phyloP scores from a whole-genome alignment of 2,329 filamentous ascomycete species.

The Clathrospora elynae region DNA sequence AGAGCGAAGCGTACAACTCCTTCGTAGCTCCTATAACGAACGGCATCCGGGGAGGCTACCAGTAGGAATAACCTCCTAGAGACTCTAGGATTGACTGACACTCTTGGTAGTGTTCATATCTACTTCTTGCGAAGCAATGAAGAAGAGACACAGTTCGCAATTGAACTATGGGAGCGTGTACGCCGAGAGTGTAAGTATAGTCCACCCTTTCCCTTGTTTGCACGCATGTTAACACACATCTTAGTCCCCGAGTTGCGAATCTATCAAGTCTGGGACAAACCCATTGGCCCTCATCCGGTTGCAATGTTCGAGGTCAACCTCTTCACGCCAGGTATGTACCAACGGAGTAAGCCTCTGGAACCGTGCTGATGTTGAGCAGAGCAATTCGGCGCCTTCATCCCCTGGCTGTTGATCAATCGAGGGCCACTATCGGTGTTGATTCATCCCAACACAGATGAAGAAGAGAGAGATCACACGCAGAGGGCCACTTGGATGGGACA shows the following conservation, averaged over 20 bases:
- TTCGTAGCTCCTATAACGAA: constrained; percentile 73
- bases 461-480: constrained; percentile 67
- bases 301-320: constrained; percentile 94
- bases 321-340: constrained; percentile 65
- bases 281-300: constrained; percentile 79
- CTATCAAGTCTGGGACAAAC: constrained; percentile 76
- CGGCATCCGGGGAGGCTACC: constrained; percentile 73
- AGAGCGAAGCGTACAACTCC: constrained; percentile 70
- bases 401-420: constrained; percentile 82
- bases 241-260: constrained; percentile 83
- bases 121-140: constrained; percentile 73
- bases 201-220: neutral
- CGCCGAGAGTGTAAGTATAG: constrained; percentile 71
- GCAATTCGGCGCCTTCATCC: constrained; percentile 86
- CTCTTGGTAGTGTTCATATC: constrained; percentile 65
- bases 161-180: constrained; percentile 76
- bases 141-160: constrained; percentile 69
- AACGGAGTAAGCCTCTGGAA: neutral
- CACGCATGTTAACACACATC: constrained; percentile 6
- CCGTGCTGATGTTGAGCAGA: constrained; percentile 45
- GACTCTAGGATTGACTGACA: no score
- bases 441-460: constrained; percentile 79
- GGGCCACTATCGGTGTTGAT: constrained; percentile 79
- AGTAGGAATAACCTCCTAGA: constrained; percentile 47
- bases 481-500: constrained; percentile 77